Base-by-base conservation (phyloP, 2,329 filamentous ascomycete species). In the Teratosphaeria zuluensis region DNA sequence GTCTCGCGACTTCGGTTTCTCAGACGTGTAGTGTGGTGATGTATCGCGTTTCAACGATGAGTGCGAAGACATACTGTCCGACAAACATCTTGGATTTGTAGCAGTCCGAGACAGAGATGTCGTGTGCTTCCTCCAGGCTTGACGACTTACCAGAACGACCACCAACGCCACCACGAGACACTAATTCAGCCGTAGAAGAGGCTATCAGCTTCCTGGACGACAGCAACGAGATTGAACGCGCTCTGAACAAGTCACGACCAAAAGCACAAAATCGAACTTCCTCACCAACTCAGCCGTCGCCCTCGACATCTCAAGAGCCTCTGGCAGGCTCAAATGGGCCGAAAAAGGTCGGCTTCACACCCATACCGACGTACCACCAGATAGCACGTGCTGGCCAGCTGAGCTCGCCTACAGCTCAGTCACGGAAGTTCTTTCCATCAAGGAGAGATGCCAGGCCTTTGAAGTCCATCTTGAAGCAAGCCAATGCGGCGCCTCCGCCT, bases 381-480 rank as follows among this genome's bases (percentile, higher is more conserved):
- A 64, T 65, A 9, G 62, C 65, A 14, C 60, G 59, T 12, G 31
- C 59, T 14, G 63, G 61, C 42, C 56, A 65, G 38, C 55, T 73
- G 54, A 77, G 74, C 63, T 74, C 76, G n/a, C 74, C 76, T 6
- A 64, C 80, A 19, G 75, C 77, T 56, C 72, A 74, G 30, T 69
- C 81, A 30, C 59, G 61, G 9, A 57, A 62, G 32, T 54, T 59
- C 19, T 60, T 56, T 3, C 78, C 77, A 35, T 77, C 78, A 58
- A 76, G 75, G 48, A 78, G 78, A 61, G 77, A 82, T 62, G 77
- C 75, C 52, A 81, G 78, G 63, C 81, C 84, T 5, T 71, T 80
- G n/a, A 87, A 86, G 66, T 87, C 85, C 3, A 99, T 99, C 56
- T 80, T 99, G 60, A 99, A 99, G 72, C 80, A 84, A 24, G 82